Base-by-base conservation (phyloP, 192 early-diverging fungal species). In the Podila clonocystis region DNA sequence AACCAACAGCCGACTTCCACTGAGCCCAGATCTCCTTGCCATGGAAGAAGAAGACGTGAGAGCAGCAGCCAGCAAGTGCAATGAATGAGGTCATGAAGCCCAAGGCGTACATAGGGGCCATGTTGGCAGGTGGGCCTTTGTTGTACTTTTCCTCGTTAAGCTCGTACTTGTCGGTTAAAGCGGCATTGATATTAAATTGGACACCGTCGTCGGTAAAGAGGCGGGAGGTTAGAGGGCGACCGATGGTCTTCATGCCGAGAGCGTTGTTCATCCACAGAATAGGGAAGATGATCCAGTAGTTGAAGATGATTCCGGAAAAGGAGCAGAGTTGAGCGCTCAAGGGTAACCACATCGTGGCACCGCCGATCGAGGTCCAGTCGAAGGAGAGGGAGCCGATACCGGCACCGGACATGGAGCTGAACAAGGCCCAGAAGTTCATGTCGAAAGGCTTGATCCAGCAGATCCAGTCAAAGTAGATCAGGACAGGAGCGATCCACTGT, bases 231-330 rank as follows among this genome's bases (percentile, higher is more conserved):
- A 76, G 33, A 7, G 67, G 67, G 7, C 12, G 26, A 15, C 30
- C 67, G 15, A 58, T 65, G 9, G 41, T 65, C 38, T 69, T 76
- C 38, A 57, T 68, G 4, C 48, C 58, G n/a, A 69, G 52, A 19
- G 45, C 58, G 33, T 93, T 87, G 62, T 63, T 82, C 69, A 90
- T 86, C 82, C 90, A 93, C 20, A 89, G 82, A 15, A 89, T 80
- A 9, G 93, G 94, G 0, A 87, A 83, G 26, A 91, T 84, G 62
- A 94, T 82, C 94, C 94, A 95, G 73, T 89, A 87, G 12, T 86
- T 73, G 6, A 91, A 63, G 26, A 91, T 79, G 49, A 89, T 85
- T 24, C 89, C 89, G 2, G 77, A 74, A 67, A 89, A 90, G 28
- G 85, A 82, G 67, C 91, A 92, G 61, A 89, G 87, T 7, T 87